Percentiles rank a stretch among this genome's conserved stretches.
These are phyloP conservation scores for Ceratobasidium sp. DNA, from an alignment of 1,284 basidiomycete species.

Conservation along the genomic window DNA sequence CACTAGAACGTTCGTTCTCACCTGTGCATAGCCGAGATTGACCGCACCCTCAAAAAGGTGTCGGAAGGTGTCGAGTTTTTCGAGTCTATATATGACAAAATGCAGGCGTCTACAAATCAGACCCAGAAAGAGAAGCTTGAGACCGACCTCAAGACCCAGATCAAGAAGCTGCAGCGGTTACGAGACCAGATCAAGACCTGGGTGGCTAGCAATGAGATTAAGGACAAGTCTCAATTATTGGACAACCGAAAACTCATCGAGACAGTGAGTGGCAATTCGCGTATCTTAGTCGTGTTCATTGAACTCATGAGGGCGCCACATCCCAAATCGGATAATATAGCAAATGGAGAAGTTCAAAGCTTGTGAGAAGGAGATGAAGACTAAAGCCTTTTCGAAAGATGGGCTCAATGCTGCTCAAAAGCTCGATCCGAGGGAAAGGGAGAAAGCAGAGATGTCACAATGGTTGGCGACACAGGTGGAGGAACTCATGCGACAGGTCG, in stretches of 20 bases:
- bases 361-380: constrained; percentile 99
- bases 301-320: constrained; percentile 29
- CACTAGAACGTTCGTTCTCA: constrained; percentile 36
- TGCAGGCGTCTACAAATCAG: constrained; percentile 91
- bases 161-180: constrained; percentile 98
- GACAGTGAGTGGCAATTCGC: constrained; percentile 73
- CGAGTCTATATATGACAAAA: constrained; percentile 96
- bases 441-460: constrained; percentile 89
- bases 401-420: constrained; percentile 94
- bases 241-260: constrained; percentile 97
- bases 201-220: constrained; percentile 98
- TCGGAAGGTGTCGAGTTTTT: constrained; percentile 93
- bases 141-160: constrained; percentile 95
- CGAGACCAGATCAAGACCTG: constrained; percentile 99
- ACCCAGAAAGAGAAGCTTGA: constrained; percentile 98
- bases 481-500: constrained; percentile 92
- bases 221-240: constrained; percentile 94
- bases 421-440: constrained; percentile 96
- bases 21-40: constrained; percentile 82
- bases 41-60: constrained; percentile 95
- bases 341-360: constrained; percentile 99
- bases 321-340: constrained; percentile 59
- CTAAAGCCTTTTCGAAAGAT: constrained; percentile 99
- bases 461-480: constrained; percentile 92
- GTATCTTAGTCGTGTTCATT: constrained; percentile 39